A percentile compares a stretch with the other conserved stretches of the same genome.
These are phyloP conservation scores for Cryphonectria japonica DNA, from an alignment of 2,329 filamentous ascomycete genomes.

Conservation along the genomic window DNA sequence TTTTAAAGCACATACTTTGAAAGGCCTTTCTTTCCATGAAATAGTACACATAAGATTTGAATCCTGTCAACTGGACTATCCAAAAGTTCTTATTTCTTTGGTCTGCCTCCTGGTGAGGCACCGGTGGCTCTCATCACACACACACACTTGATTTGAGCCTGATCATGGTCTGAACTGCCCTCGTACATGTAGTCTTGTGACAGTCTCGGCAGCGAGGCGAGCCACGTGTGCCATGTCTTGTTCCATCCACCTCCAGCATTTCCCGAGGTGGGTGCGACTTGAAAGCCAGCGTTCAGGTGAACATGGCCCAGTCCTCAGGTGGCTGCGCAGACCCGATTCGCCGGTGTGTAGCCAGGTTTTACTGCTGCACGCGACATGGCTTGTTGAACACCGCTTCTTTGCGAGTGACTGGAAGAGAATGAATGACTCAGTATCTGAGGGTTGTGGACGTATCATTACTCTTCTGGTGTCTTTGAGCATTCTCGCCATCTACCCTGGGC, in stretches of 20 bases:
- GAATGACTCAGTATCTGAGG: background rate
- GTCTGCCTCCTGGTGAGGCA: no score
- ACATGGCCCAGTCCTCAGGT: background rate
- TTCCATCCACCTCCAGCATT: background rate
- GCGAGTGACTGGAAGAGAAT: background rate
- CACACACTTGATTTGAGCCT: no score
- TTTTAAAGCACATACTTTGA: no score
- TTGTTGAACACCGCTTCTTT: background rate
- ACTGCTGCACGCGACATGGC: background rate
- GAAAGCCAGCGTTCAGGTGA: background rate
- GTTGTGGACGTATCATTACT: background rate
- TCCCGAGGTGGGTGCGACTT: background rate
- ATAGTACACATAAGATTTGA: no score
- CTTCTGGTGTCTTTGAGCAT: background rate
- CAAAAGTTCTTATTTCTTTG: no score
- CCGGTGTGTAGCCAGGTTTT: background rate
- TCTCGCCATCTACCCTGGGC: background rate
- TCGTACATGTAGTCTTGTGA: background rate
- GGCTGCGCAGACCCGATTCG: background rate
- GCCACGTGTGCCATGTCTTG: slow-evolving; percentile 5
- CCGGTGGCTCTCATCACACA: no score
- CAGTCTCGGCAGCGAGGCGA: background rate
- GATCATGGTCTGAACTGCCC: no score
- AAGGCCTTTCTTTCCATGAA: no score
- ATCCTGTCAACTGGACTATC: no score